Base-by-base conservation (phyloP, 345 rosid species). In the Pistacia atlantica region DNA sequence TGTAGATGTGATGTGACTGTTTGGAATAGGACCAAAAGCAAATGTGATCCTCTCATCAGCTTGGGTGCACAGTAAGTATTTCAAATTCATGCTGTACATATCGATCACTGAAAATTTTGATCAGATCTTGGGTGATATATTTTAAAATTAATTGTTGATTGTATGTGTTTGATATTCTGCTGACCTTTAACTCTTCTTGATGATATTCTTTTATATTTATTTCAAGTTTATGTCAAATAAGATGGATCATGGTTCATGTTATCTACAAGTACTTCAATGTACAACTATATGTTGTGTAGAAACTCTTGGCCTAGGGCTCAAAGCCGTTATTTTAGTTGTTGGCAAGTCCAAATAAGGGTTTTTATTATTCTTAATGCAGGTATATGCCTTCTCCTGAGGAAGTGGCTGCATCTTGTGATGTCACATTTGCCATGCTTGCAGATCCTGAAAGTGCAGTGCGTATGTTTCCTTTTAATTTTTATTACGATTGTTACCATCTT, bases 371-470 rank as follows among this genome's bases (percentile, higher is more conserved):
- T 56, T 45, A 46, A 17, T 83, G 82, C 80, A 93, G 98, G 77
- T 93, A 90, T 84, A 87, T 83, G 79, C 75, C 97, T 67, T 86
- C 91, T 75, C 97, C 98, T 11, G 89, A 91, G 81, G 97, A 95
- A 88, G 98, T 95, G 38, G 88, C 97, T 80, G 95, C 95, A 38
- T 74, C 87, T 33, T 93, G 95, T 81, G 97, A 93, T 85, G 82
- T 93, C 81, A 95, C 97, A 35, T 89, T 95, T 82, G 86, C 97
- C 51, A 93, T 95, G 98, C 95, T 95, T 59, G 93, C 98, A 11
- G 95, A 91, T 86, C 98, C 98, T 80, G 93, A 93, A 86, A 91
- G 94, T 88, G 97, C 98, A 86, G 98, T 95, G 93, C 85, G 98
- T 93, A 88, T 88, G 86, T 86, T 85, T 88, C 79, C 78, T 75